Evolutionary conservation across 129 eudicot species (phyloP).

Genomic region (Saussurea involucrata): DNA sequence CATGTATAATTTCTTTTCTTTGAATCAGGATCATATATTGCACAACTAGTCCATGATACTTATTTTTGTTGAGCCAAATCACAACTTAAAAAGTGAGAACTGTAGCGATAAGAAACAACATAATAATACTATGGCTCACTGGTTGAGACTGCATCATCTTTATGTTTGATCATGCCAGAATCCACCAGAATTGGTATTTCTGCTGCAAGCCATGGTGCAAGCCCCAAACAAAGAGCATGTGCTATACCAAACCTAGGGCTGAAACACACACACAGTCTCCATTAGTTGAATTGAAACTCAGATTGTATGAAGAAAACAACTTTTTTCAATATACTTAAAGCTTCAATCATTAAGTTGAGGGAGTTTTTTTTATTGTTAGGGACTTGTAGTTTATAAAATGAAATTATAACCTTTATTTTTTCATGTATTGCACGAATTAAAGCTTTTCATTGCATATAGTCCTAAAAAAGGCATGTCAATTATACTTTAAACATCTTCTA

Average conservation of each 20-base stretch:
- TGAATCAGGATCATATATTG: slow-evolving; percentile 13
- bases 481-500: background rate
- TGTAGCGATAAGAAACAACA: background rate
- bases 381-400: background rate
- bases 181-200: slow-evolving; percentile 96
- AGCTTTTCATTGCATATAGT: background rate
- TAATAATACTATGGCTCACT: slow-evolving; percentile 48
- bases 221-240: slow-evolving; percentile 98
- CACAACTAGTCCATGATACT: slow-evolving; percentile 11
- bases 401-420: background rate
- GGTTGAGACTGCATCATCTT: slow-evolving; percentile 76
- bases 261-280: slow-evolving; percentile 6
- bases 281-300: slow-evolving; percentile 1
- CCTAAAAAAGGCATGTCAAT: background rate
- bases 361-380: background rate
- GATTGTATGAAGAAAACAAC: background rate
- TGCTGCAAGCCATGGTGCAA: slow-evolving; percentile 99
- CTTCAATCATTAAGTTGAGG: background rate
- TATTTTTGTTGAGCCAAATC: slow-evolving; percentile 19
- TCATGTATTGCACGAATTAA: background rate
- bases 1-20: too few species aligned
- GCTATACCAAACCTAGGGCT: slow-evolving; percentile 99
- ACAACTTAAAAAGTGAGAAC: slow-evolving; percentile 3
- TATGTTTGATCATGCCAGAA: slow-evolving; percentile 95
- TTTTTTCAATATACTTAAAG: background rate